Percentiles rank a stretch among this genome's conserved stretches.
Conservation (phyloP, 2,329 filamentous ascomycete genomes). For the Rhytidhysteron rufulum region DNA sequence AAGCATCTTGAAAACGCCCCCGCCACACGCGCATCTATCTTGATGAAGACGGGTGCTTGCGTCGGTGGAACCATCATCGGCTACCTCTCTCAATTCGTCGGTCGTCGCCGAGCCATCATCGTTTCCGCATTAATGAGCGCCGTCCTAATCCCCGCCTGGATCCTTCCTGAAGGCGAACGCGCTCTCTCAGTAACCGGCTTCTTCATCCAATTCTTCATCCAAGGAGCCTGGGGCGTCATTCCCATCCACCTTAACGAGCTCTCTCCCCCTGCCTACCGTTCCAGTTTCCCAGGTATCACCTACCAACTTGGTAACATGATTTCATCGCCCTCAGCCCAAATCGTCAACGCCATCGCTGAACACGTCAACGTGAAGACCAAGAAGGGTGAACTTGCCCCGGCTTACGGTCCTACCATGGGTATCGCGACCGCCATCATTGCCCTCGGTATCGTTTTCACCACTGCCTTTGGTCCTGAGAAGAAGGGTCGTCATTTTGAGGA, state of each 20-base stretch:
- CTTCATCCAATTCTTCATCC: slow-evolving; percentile 58
- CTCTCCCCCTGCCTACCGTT: slow-evolving; percentile 66
- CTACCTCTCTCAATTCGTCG: slow-evolving; percentile 71
- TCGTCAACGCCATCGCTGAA: slow-evolving; percentile 72
- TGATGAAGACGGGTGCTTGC: slow-evolving; percentile 76
- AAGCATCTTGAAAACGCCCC: slow-evolving; percentile 63
- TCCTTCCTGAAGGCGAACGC: slow-evolving; percentile 58
- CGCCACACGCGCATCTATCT: slow-evolving; percentile 70
- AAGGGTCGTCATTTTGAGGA: slow-evolving; percentile 67
- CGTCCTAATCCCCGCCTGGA: slow-evolving; percentile 66
- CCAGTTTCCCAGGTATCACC: slow-evolving; percentile 65
- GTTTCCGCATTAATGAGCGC: slow-evolving; percentile 57
- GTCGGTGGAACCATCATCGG: slow-evolving; percentile 70
- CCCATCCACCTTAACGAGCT: slow-evolving; percentile 71
- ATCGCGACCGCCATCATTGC: slow-evolving; percentile 74
- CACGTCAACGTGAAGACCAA: slow-evolving; percentile 43
- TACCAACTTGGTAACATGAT: slow-evolving; percentile 77
- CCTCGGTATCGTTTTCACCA: slow-evolving; percentile 63
- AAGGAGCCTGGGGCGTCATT: slow-evolving; percentile 50
- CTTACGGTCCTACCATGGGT: slow-evolving; percentile 73
- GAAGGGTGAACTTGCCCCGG: slow-evolving; percentile 59
- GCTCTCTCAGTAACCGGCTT: slow-evolving; percentile 62
- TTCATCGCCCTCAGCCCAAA: slow-evolving; percentile 68
- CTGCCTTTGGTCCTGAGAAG: slow-evolving; percentile 70
- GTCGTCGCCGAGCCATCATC: slow-evolving; percentile 67